Conservation (phyloP, 2,329 filamentous ascomycete species). For the Exophiala alcalophila region DNA sequence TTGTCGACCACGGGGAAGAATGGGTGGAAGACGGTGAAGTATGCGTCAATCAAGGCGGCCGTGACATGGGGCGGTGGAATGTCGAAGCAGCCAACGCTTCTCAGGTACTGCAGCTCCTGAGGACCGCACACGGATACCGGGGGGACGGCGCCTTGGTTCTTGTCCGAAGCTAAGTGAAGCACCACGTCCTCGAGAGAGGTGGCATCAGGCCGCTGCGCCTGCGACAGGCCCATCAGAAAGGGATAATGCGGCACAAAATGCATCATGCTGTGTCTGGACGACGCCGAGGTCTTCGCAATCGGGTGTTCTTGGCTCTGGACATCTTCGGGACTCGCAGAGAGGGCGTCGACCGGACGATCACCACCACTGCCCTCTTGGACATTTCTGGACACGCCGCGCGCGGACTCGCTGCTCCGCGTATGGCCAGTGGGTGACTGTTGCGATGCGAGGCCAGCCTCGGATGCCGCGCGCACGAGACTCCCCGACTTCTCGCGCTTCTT, state of each 20-base stretch:
- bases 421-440: no score
- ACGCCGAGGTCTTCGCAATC: conserved; percentile 1
- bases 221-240: conserved; percentile 7
- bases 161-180: conserved; percentile 6
- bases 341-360: background rate
- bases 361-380: no score
- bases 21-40: conserved; percentile 7
- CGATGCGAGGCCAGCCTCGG: no score
- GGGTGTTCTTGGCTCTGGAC: background rate
- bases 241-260: conserved; percentile 8
- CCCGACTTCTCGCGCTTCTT: conserved; percentile 3
- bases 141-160: background rate
- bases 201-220: conserved; percentile 4
- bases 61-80: background rate
- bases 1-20: conserved; percentile 9
- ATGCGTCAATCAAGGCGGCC: conserved; percentile 5
- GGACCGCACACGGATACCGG: background rate
- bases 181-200: conserved; percentile 3
- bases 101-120: conserved; percentile 6
- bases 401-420: no score
- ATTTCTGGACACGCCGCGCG: no score
- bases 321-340: conserved; percentile 3
- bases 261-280: conserved; percentile 4
- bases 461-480: no score
- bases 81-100: conserved; percentile 1